Evolutionary conservation across 163 green algal species (phyloP).

Genomic region (Prototheca cutis): DNA sequence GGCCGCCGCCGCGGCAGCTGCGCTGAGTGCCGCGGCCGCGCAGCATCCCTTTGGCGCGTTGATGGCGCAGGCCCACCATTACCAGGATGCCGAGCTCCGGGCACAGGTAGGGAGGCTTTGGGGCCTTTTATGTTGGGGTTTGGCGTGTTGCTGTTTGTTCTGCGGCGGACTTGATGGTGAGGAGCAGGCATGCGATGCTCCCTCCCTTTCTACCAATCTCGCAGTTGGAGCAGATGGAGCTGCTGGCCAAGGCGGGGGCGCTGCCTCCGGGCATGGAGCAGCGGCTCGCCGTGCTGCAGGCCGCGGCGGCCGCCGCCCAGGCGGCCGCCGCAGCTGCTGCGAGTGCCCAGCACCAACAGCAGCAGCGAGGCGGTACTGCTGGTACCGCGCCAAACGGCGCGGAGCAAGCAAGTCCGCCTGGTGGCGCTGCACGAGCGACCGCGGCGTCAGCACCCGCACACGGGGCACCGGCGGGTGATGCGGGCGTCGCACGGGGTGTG

Average conservation of each 20-base stretch:
- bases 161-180: too few species aligned
- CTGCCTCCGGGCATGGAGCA: conserved; percentile 4
- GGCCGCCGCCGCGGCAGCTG: neutral
- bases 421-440: too few species aligned
- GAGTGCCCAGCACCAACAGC: neutral
- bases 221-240: conserved; percentile 21
- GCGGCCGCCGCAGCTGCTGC: neutral
- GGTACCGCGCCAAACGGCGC: too few species aligned
- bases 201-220: too few species aligned
- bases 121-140: neutral
- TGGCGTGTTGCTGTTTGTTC: neutral
- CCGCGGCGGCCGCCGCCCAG: neutral
- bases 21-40: neutral
- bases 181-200: too few species aligned
- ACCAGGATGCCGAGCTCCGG: conserved; percentile 8
- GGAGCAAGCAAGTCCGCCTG: too few species aligned
- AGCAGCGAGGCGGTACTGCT: too few species aligned
- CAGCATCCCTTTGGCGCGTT: conserved; percentile 2
- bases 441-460: too few species aligned
- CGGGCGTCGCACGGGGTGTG: too few species aligned
- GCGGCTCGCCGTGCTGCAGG: conserved; percentile 19
- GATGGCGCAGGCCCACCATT: neutral
- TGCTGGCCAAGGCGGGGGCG: conserved; percentile 3
- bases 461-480: too few species aligned
- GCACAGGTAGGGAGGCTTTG: conserved; percentile 14